These are phyloP conservation scores for grape (Vitis vinifera) DNA, from an alignment of 164 flowering plant genomes.

Conservation along the genomic window DNA sequence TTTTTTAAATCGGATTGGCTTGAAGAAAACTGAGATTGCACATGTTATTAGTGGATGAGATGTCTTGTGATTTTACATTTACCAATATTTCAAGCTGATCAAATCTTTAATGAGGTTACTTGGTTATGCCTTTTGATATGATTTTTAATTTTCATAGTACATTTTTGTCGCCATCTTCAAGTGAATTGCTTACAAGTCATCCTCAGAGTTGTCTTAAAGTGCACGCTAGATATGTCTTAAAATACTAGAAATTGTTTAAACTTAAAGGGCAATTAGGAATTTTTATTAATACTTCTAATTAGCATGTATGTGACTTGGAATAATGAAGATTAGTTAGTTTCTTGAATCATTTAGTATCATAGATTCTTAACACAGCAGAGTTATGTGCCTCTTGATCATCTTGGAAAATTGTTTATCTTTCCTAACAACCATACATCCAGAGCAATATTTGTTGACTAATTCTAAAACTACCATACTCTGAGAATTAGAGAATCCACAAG, in stretches of 20 bases:
- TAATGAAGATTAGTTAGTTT: too few relatives aligned
- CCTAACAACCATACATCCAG: too few relatives aligned
- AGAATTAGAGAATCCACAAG: too few relatives aligned
- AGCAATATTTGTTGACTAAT: not conserved
- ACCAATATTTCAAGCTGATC: not conserved
- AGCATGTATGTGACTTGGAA: too few relatives aligned
- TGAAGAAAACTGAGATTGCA: slow-evolving; percentile 3
- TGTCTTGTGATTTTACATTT: slow-evolving; percentile 2
- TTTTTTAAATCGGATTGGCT: not conserved
- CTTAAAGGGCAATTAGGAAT: too few relatives aligned
- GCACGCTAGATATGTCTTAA: not conserved
- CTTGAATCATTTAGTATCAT: too few relatives aligned
- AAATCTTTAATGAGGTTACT: too few relatives aligned
- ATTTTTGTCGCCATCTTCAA: not conserved
- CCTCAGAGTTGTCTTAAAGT: not conserved
- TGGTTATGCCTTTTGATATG: too few relatives aligned
- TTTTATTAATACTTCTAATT: not conserved
- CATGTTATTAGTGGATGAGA: slow-evolving; percentile 9
- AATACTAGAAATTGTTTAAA: not conserved
- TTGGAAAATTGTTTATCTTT: not conserved
- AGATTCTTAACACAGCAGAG: too few relatives aligned
- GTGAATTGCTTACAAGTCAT: not conserved
- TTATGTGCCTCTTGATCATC: not conserved
- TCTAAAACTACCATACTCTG: not conserved
- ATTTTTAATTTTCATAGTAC: not conserved